Conservation (phyloP, 805 yeast species). For the Yarrowia deformans region DNA sequence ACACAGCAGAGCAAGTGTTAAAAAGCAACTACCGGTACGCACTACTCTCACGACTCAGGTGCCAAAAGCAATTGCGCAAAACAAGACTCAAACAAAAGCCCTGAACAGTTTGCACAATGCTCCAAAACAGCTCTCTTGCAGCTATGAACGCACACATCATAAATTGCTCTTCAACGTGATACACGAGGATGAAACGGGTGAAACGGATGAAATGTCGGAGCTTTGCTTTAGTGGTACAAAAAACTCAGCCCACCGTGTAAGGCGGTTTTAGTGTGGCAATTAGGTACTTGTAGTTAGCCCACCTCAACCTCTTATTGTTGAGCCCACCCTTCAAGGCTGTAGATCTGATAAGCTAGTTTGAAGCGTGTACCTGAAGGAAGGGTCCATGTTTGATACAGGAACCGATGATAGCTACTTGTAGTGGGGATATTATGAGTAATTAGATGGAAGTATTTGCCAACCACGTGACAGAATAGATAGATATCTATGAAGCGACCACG, state of each 20-base stretch:
- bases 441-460: too few relatives aligned
- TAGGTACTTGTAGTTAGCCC: not conserved
- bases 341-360: conserved; percentile 26
- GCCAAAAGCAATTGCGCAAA: conserved; percentile 8
- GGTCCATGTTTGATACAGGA: not conserved
- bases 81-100: not conserved
- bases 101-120: not conserved
- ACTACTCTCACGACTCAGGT: too few relatives aligned
- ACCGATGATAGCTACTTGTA: not conserved
- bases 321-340: not conserved
- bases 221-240: too few relatives aligned
- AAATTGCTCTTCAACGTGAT: not conserved
- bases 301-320: not conserved
- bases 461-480: too few relatives aligned
- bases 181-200: too few relatives aligned
- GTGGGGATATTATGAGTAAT: too few relatives aligned
- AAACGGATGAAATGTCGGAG: too few relatives aligned
- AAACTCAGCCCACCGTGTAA: too few relatives aligned
- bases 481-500: not conserved
- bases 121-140: not conserved
- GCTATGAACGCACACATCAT: not conserved
- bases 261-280: too few relatives aligned
- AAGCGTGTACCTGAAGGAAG: not conserved
- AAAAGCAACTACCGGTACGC: not conserved
- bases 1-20: not conserved